phyloP scores from a whole-genome alignment of 2,329 filamentous ascomycete species.

The Monilinia aucupariae region DNA sequence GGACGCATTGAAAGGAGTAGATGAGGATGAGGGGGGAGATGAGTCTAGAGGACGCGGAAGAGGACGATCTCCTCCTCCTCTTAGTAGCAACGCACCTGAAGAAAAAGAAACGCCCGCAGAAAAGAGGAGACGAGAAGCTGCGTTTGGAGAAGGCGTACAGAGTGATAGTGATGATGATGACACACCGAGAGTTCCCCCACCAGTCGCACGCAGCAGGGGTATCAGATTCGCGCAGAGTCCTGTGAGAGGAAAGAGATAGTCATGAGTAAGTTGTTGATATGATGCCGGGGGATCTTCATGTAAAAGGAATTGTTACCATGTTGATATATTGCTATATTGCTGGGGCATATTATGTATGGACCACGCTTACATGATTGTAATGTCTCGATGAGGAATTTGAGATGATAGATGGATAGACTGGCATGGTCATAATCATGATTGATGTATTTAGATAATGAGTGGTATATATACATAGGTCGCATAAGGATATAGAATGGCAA shows the following conservation, averaged over 20 bases:
- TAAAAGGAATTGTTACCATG: constrained; percentile 1
- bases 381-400: too few relatives aligned
- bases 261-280: not conserved
- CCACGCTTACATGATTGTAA: too few relatives aligned
- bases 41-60: constrained; percentile 19
- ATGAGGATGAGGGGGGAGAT: constrained; percentile 34
- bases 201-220: constrained; percentile 27
- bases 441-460: not conserved
- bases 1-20: constrained; percentile 43
- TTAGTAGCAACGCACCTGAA: not conserved
- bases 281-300: not conserved
- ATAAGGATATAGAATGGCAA: constrained; percentile 2
- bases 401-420: not conserved
- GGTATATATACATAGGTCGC: not conserved
- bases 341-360: not conserved
- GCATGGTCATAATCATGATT: constrained; percentile 1
- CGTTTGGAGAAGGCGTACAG: constrained; percentile 52
- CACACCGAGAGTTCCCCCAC: constrained; percentile 31
- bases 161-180: constrained; percentile 32
- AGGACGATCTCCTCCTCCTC: constrained; percentile 37
- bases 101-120: constrained; percentile 65
- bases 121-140: constrained; percentile 65
- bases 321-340: not conserved
- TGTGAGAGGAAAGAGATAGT: constrained; percentile 23
- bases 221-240: constrained; percentile 36